phyloP scores from a whole-genome alignment of 2,329 filamentous ascomycete species.

The Apiospora phragmitis region DNA sequence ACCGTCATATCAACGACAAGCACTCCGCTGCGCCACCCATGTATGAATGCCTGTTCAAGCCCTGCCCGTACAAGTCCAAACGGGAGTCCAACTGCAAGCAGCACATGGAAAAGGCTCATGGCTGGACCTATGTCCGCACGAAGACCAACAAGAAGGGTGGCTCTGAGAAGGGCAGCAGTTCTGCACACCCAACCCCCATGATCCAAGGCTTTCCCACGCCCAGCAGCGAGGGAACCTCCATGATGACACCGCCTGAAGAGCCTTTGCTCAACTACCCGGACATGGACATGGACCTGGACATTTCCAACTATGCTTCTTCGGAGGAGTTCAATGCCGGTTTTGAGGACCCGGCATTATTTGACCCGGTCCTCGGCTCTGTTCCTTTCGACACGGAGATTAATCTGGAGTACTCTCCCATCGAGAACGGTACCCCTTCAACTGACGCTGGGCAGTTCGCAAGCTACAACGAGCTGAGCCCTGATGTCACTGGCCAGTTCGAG shows the following conservation, averaged over 20 bases:
- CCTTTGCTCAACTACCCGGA: constrained; percentile 34
- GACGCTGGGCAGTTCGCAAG: constrained; percentile 52
- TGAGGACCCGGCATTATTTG: constrained; percentile 30
- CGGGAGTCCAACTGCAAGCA: constrained; percentile 97
- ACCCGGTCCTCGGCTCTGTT: constrained; percentile 36
- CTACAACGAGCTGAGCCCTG: constrained; percentile 60
- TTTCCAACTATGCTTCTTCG: constrained; percentile 48
- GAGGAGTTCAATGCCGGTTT: constrained; percentile 45
- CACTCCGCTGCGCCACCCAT: constrained; percentile 79
- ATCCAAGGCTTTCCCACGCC: constrained; percentile 65
- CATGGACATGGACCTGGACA: constrained; percentile 40
- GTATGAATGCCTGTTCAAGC: constrained; percentile 79
- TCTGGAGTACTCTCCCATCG: constrained; percentile 44
- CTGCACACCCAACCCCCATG: constrained; percentile 56
- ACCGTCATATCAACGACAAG: constrained; percentile 95
- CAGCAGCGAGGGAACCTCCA: constrained; percentile 56
- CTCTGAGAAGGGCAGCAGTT: constrained; percentile 37
- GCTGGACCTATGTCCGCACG: constrained; percentile 85
- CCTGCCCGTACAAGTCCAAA: constrained; percentile 93
- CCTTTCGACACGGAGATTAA: constrained; percentile 40
- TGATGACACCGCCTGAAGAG: constrained; percentile 60
- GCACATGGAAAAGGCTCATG: constrained; percentile 97
- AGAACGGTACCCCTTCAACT: constrained; percentile 52
- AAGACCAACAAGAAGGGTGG: constrained; percentile 77
- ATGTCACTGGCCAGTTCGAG: constrained; percentile 62